phyloP scores from a whole-genome alignment of 805 yeast species.

The Candida germanica region DNA sequence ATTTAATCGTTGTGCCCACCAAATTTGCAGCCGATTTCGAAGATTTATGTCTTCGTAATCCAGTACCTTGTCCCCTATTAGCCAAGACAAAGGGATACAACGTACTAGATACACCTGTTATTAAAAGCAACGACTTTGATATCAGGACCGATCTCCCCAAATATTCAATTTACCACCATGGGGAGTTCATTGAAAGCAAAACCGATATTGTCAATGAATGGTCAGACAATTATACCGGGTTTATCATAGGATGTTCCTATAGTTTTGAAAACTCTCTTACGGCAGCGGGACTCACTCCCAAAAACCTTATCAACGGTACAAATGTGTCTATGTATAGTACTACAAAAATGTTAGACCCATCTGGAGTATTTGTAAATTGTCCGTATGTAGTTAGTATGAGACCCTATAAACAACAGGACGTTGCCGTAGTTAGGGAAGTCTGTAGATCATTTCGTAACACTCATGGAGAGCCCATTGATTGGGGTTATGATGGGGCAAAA shows the following conservation, averaged over 20 bases:
- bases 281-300: constrained; percentile 26
- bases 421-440: constrained; percentile 27
- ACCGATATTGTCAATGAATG: constrained; percentile 27
- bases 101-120: background rate
- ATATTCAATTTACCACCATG: constrained; percentile 32
- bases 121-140: constrained; percentile 18
- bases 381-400: constrained; percentile 43
- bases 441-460: constrained; percentile 26
- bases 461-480: constrained; percentile 43
- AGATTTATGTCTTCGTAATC: constrained; percentile 33
- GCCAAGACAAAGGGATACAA: constrained; percentile 18
- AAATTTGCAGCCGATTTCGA: constrained; percentile 29
- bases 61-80: constrained; percentile 39
- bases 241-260: constrained; percentile 41
- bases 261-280: constrained; percentile 36
- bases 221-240: constrained; percentile 35
- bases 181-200: constrained; percentile 21
- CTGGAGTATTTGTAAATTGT: constrained; percentile 9
- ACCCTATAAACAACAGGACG: constrained; percentile 28
- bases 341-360: constrained; percentile 6
- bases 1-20: constrained; percentile 34
- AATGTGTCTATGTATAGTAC: constrained; percentile 11
- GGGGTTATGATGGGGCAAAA: constrained; percentile 37
- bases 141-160: constrained; percentile 33
- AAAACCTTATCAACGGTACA: constrained; percentile 14